phyloP scores from a whole-genome alignment of 495 filamentous ascomycete genomes.

The Amorphotheca resinae region DNA sequence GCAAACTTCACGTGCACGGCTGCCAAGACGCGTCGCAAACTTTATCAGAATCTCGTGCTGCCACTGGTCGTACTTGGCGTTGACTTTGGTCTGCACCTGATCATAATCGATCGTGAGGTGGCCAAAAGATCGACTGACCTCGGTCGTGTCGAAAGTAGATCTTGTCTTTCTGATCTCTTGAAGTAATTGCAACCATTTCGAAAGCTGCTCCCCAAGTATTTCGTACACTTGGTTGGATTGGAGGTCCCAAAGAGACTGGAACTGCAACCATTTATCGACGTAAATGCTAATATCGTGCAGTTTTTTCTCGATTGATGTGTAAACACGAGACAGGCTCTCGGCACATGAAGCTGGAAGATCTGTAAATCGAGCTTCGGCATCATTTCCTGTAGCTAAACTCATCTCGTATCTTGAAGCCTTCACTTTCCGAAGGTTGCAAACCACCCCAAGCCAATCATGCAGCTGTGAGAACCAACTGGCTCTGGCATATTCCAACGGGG shows the following conservation, averaged over 20 bases:
- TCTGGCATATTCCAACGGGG: constrained; percentile 79
- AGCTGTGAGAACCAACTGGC: constrained; percentile 91
- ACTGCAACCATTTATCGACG: constrained; percentile 95
- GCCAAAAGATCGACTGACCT: constrained; percentile 80
- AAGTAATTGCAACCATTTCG: constrained; percentile 84
- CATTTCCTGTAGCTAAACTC: constrained; percentile 52
- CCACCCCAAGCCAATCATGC: constrained; percentile 81
- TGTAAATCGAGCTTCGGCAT: constrained; percentile 66
- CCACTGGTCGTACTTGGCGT: constrained; percentile 98
- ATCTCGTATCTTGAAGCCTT: constrained; percentile 93
- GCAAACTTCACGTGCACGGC: constrained; percentile 77
- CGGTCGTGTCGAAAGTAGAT: constrained; percentile 90
- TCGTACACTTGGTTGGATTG: constrained; percentile 92
- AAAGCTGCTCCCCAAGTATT: constrained; percentile 77
- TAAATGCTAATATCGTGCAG: constrained; percentile 64
- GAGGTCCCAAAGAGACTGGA: constrained; percentile 96
- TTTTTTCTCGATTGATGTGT: constrained; percentile 67
- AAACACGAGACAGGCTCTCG: constrained; percentile 62
- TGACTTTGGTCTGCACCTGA: constrained; percentile 95
- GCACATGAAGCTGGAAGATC: constrained; percentile 75
- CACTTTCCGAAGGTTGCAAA: constrained; percentile 84
- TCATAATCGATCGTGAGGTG: constrained; percentile 93
- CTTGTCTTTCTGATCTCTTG: constrained; percentile 90
- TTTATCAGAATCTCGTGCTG: constrained; percentile 91
- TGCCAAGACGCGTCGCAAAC: constrained; percentile 82